Percentiles rank a stretch among this genome's conserved stretches.
These are phyloP conservation scores for Cytospora leucostoma DNA, from an alignment of 2,329 filamentous ascomycete genomes.

Conservation along the genomic window DNA sequence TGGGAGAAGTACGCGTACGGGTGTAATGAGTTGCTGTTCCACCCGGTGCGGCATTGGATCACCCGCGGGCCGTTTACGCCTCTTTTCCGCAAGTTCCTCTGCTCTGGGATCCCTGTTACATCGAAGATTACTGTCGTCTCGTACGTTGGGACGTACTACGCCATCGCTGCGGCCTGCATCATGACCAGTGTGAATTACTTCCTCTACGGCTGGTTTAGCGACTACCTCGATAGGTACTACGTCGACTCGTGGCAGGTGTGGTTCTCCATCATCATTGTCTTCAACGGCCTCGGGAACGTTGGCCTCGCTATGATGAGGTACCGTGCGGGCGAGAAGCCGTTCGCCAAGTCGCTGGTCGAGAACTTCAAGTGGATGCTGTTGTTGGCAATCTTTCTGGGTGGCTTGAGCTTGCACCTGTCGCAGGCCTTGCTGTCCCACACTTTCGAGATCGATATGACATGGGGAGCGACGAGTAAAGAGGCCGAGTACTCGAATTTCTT, in stretches of 20 bases:
- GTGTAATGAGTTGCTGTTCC: constrained; percentile 80
- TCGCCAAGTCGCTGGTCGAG: constrained; percentile 59
- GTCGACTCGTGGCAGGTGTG: constrained; percentile 77
- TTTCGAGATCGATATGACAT: constrained; percentile 83
- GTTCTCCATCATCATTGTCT: constrained; percentile 78
- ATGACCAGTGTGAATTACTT: constrained; percentile 76
- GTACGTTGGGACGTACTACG: constrained; percentile 80
- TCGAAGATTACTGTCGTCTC: constrained; percentile 76
- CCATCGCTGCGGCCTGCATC: constrained; percentile 74
- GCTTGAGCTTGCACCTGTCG: constrained; percentile 76
- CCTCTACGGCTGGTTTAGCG: constrained; percentile 74
- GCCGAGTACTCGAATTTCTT: constrained; percentile 81
- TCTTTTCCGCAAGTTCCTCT: constrained; percentile 73
- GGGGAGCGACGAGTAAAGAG: constrained; percentile 85
- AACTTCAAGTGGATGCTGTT: constrained; percentile 75
- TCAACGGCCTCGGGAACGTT: constrained; percentile 74
- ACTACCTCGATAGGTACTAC: constrained; percentile 78
- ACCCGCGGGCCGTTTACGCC: constrained; percentile 76
- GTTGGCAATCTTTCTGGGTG: constrained; percentile 80
- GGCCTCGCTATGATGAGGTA: constrained; percentile 73
- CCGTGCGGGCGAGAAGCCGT: constrained; percentile 63
- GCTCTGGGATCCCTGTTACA: constrained; percentile 71
- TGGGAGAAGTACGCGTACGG: constrained; percentile 90
- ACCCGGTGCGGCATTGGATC: constrained; percentile 73
- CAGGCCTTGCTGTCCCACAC: constrained; percentile 80